Conservation (phyloP, 1,139 yeast genomes). For the Hansenula sp. region DNA sequence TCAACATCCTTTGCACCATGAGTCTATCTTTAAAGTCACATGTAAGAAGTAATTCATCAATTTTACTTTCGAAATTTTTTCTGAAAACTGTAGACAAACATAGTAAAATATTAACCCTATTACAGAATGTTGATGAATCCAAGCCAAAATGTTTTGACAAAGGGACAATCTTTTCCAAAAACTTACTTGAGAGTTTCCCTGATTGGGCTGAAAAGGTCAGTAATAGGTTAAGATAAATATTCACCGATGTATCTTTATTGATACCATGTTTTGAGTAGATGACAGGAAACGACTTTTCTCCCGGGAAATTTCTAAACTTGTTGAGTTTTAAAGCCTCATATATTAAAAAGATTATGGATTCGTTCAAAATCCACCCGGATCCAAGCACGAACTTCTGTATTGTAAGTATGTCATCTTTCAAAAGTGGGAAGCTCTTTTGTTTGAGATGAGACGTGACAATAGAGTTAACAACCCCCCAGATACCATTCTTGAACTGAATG, state of each 20-base stretch:
- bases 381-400: slow-evolving; percentile 6
- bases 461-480: not conserved
- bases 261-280: slow-evolving; percentile 6
- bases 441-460: not conserved
- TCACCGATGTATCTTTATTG: slow-evolving; percentile 10
- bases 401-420: slow-evolving; percentile 7
- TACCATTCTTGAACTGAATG: too few species aligned
- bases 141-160: slow-evolving; percentile 11
- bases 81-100: slow-evolving; percentile 9
- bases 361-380: slow-evolving; percentile 13
- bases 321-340: slow-evolving; percentile 17
- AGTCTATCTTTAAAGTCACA: not conserved
- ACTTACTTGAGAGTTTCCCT: slow-evolving; percentile 7
- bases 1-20: slow-evolving; percentile 5
- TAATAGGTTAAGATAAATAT: slow-evolving; percentile 15
- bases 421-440: not conserved
- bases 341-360: slow-evolving; percentile 9
- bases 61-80: slow-evolving; percentile 13
- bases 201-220: slow-evolving; percentile 4
- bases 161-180: slow-evolving; percentile 19
- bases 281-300: slow-evolving; percentile 9
- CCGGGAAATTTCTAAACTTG: slow-evolving; percentile 14
- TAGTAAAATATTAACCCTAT: slow-evolving; percentile 17
- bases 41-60: slow-evolving; percentile 8
- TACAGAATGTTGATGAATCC: slow-evolving; percentile 12